These are phyloP conservation scores for Physcia stellaris DNA, from an alignment of 495 filamentous ascomycete species.

Conservation along the genomic window DNA sequence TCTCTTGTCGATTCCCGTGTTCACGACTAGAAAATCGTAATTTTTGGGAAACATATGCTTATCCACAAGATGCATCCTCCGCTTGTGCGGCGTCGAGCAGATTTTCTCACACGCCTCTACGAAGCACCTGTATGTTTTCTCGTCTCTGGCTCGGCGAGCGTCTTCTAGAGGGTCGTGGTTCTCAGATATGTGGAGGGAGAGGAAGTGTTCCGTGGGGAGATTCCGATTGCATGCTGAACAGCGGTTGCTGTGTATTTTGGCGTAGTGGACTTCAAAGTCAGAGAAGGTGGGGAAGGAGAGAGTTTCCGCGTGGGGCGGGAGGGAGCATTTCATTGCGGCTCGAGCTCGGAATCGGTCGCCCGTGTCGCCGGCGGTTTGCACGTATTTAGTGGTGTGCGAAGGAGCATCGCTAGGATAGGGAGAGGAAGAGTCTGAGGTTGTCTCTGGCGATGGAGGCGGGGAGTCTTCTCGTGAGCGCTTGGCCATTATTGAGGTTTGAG, in stretches of 20 bases:
- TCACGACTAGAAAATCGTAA: constrained; percentile 82
- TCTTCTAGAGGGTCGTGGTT: constrained; percentile 72
- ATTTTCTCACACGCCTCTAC: constrained; percentile 77
- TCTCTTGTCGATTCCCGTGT: constrained; percentile 75
- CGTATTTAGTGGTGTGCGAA: constrained; percentile 15
- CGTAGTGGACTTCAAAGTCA: constrained; percentile 81
- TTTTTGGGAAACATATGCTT: constrained; percentile 90
- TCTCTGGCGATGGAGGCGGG: constrained; percentile 16
- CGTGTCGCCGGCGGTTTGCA: constrained; percentile 11
- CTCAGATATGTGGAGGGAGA: constrained; percentile 80
- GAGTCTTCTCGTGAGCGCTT: constrained; percentile 47
- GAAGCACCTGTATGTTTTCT: constrained; percentile 88
- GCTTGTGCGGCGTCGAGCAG: constrained; percentile 72
- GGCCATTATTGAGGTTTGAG: constrained; percentile 33
- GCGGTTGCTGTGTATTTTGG: constrained; percentile 66
- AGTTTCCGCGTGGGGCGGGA: constrained; percentile 62
- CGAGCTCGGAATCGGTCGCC: constrained; percentile 3
- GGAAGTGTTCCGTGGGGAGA: constrained; percentile 55
- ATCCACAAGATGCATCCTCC: constrained; percentile 76
- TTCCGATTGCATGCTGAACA: constrained; percentile 72
- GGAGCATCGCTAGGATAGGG: constrained; percentile 10
- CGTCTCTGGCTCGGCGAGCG: constrained; percentile 59
- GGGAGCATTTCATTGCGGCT: constrained; percentile 56
- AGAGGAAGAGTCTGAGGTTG: constrained; percentile 17
- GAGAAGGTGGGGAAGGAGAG: constrained; percentile 58